These are phyloP conservation scores for Debaryomyces fabryi DNA, from an alignment of 1,139 yeast species.

Conservation along the genomic window DNA sequence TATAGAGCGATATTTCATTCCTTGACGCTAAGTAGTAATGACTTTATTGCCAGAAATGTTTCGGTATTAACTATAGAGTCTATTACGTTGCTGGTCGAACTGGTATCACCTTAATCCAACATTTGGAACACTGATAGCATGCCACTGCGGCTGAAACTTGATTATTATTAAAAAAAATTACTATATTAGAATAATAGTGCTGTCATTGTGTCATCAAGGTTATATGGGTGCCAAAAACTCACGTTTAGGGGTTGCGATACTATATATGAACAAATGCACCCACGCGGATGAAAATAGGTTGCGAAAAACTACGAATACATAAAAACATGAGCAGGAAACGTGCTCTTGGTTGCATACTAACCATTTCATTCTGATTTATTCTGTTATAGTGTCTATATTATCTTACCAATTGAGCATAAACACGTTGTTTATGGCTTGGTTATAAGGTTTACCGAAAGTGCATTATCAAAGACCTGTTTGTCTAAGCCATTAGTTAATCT, in stretches of 20 bases:
- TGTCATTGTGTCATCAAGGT: neutral
- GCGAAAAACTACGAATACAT: conserved; percentile 1
- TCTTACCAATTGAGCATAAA: neutral
- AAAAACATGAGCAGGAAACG: conserved; percentile 1
- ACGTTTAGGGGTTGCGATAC: neutral
- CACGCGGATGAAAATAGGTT: conserved; percentile 6
- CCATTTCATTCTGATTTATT: neutral
- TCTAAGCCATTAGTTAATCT: neutral
- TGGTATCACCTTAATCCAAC: neutral
- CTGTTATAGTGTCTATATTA: neutral
- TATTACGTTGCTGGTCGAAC: neutral
- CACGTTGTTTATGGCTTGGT: conserved; percentile 7
- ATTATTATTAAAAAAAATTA: neutral
- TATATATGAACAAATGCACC: neutral
- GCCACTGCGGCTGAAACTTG: neutral
- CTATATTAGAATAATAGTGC: neutral
- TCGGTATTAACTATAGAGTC: neutral
- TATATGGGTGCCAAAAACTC: neutral
- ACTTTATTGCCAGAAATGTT: neutral
- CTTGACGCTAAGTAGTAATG: neutral
- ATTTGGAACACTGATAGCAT: neutral
- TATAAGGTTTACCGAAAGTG: neutral
- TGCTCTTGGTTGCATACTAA: neutral
- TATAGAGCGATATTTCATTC: neutral
- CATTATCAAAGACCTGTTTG: neutral